Percentiles rank a stretch among this genome's conserved stretches.
These are phyloP conservation scores for Bryoerythrophyllum caledonicum DNA, from an alignment of 225 moss, liverwort and hornwort species.

Conservation along the genomic window DNA sequence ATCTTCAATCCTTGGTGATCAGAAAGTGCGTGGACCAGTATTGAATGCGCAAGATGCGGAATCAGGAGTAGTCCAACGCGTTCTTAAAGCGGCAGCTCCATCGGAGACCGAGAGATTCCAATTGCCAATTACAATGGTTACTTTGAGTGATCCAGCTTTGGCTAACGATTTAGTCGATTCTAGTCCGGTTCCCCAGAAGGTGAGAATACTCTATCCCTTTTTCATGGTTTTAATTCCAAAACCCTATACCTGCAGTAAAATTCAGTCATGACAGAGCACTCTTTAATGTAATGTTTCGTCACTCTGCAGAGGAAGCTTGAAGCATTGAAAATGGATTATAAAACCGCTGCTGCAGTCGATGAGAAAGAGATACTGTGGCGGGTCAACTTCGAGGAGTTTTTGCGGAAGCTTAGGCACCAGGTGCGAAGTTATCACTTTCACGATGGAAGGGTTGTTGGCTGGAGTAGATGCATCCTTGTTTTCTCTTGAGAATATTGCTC, in stretches of 20 bases:
- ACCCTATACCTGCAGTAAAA: neutral
- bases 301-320: constrained; percentile 73
- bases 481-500: neutral
- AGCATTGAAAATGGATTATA: constrained; percentile 76
- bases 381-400: constrained; percentile 80
- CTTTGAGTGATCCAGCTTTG: constrained; percentile 49
- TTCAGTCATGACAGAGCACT: neutral
- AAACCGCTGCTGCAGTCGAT: constrained; percentile 84
- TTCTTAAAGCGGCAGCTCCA: constrained; percentile 62
- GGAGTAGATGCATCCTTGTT: neutral
- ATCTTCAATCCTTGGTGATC: constrained; percentile 26
- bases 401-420: constrained; percentile 85
- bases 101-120: constrained; percentile 83
- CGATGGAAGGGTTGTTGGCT: neutral
- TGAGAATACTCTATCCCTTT: constrained; percentile 16
- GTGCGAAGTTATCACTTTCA: constrained; percentile 28
- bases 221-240: neutral
- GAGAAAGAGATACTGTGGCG: constrained; percentile 96
- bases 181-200: constrained; percentile 63
- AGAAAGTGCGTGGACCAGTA: constrained; percentile 75
- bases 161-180: constrained; percentile 45
- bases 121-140: constrained; percentile 69
- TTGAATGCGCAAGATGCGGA: constrained; percentile 58
- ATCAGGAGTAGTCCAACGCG: constrained; percentile 54
- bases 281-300: neutral